These are phyloP conservation scores for Pseudocercospora fuligena DNA, from an alignment of 2,329 filamentous ascomycete genomes.

Conservation along the genomic window DNA sequence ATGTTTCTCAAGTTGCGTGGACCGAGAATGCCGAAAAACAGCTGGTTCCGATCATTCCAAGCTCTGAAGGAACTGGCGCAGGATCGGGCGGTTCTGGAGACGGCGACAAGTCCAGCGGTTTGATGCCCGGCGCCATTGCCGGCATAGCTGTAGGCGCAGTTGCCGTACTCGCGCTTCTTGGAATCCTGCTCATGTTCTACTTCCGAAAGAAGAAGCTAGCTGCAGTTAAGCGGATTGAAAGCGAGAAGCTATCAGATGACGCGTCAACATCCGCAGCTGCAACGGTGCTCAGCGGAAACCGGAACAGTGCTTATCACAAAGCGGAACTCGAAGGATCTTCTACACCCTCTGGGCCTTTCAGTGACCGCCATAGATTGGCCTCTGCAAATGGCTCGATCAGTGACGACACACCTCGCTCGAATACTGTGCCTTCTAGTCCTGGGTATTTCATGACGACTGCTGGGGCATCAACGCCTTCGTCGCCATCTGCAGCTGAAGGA, in stretches of 20 bases:
- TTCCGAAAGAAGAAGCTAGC: conserved; percentile 28
- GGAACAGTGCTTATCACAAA: conserved; percentile 47
- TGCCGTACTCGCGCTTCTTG: conserved; percentile 39
- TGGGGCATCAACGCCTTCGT: conserved; percentile 22
- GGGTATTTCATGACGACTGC: conserved; percentile 26
- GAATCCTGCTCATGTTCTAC: conserved; percentile 42
- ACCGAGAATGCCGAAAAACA: conserved; percentile 28
- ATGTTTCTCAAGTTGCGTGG: conserved; percentile 48
- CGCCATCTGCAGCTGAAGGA: conserved; percentile 33
- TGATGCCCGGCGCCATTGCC: conserved; percentile 47
- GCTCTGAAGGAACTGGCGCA: conserved; percentile 6
- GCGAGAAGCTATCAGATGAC: conserved; percentile 13
- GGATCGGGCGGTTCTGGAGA: not conserved
- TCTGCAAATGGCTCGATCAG: conserved; percentile 26
- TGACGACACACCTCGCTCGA: conserved; percentile 12
- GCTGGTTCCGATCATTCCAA: conserved; percentile 37
- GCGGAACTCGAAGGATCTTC: conserved; percentile 48
- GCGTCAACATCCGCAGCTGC: conserved; percentile 7
- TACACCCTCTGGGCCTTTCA: conserved; percentile 16
- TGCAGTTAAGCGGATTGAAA: conserved; percentile 19
- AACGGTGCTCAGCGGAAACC: conserved; percentile 12
- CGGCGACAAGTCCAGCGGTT: conserved; percentile 17
- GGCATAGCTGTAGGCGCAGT: conserved; percentile 52
- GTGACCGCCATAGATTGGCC: conserved; percentile 29
- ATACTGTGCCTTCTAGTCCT: conserved; percentile 13